Conservation (phyloP, 225 moss, liverwort and hornwort genomes). For the Pseudoscleropodium purum region DNA sequence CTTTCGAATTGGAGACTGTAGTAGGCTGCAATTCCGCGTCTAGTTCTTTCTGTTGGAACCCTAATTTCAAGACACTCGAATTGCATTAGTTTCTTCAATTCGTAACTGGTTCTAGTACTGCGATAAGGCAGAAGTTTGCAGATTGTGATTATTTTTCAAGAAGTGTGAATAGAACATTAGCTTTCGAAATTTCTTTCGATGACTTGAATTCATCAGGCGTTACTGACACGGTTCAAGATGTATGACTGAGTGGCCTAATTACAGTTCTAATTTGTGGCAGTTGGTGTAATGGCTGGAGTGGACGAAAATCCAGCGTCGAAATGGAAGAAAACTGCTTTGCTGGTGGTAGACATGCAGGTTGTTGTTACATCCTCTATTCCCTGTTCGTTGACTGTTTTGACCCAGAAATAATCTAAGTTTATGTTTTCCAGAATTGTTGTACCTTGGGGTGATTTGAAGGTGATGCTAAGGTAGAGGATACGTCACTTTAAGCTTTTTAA, state of each 20-base stretch:
- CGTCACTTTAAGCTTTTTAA: not conserved
- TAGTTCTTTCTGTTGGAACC: not conserved
- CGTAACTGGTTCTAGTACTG: not conserved
- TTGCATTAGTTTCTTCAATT: not conserved
- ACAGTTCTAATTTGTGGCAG: not conserved
- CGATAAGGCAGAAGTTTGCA: not conserved
- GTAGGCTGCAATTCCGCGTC: not conserved
- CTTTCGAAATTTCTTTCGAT: not conserved
- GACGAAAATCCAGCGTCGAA: conserved; percentile 21
- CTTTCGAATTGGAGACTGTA: not conserved
- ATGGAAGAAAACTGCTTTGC: conserved; percentile 72
- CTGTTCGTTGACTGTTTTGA: not conserved
- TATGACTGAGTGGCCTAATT: not conserved
- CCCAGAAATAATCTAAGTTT: not conserved
- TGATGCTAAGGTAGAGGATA: not conserved
- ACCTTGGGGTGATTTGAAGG: not conserved
- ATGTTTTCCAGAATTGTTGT: not conserved
- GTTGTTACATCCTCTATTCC: not conserved
- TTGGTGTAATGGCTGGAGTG: conserved; percentile 23
- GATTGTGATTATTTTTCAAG: not conserved
- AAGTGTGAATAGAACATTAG: not conserved
- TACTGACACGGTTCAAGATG: not conserved
- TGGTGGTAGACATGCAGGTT: conserved; percentile 98
- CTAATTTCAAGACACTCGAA: not conserved
- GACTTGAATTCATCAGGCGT: not conserved